Evolutionary conservation across 2,329 filamentous ascomycete species (phyloP).

Genomic region (Stagonosporopsis tanaceti): DNA sequence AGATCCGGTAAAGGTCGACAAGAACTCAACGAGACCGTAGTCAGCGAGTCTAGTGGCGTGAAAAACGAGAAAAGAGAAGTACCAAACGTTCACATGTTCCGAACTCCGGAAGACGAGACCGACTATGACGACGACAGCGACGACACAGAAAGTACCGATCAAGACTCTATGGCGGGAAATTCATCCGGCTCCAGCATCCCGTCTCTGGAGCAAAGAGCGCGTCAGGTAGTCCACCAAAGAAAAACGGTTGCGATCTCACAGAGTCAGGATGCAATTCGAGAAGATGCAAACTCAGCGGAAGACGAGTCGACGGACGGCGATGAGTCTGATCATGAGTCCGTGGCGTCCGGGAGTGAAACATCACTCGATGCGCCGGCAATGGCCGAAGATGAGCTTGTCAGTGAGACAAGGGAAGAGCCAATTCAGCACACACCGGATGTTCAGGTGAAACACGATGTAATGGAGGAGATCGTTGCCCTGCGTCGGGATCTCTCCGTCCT

Average conservation of each 20-base stretch:
- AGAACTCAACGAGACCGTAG: background rate
- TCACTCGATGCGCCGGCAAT: background rate
- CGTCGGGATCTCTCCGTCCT: constrained; percentile 1
- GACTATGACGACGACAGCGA: background rate
- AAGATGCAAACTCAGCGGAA: background rate
- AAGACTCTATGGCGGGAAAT: background rate
- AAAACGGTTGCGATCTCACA: background rate
- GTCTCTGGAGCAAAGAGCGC: background rate
- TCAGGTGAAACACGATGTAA: background rate
- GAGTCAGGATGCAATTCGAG: no score
- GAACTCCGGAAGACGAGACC: background rate
- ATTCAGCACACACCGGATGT: background rate
- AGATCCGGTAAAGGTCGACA: background rate
- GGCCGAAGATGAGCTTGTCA: background rate
- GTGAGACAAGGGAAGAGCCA: no score
- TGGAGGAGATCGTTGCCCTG: background rate
- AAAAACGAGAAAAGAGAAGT: background rate
- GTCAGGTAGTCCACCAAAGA: background rate
- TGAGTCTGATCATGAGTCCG: background rate
- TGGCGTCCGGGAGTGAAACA: background rate
- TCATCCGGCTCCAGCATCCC: background rate
- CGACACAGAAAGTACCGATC: background rate
- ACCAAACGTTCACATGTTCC: background rate
- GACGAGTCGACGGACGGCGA: background rate
- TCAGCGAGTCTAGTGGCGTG: no score